Evolutionary conservation across 2,329 filamentous ascomycete genomes (phyloP).

Genomic region (Leptographium procerum): DNA sequence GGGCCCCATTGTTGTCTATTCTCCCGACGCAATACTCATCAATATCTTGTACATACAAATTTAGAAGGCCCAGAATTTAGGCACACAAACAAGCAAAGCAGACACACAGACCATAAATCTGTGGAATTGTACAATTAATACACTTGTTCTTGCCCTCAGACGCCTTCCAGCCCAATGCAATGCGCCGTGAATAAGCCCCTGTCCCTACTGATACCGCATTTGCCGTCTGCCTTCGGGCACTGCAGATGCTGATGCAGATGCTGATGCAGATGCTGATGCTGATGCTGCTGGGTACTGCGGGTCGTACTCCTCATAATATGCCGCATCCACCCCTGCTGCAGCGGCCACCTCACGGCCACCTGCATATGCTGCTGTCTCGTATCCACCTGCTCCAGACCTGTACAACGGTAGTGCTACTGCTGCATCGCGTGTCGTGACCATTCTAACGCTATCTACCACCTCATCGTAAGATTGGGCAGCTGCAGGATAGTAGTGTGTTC

Average conservation of each 20-base stretch:
- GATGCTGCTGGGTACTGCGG: conserved; percentile 26
- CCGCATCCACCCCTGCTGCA: not conserved
- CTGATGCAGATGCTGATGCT: not conserved
- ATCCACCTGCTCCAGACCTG: not conserved
- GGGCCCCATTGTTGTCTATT: not conserved
- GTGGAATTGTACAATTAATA: too few species aligned
- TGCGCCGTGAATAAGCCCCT: too few species aligned
- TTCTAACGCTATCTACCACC: not conserved
- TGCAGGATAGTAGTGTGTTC: conserved; percentile 7
- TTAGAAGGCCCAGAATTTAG: not conserved
- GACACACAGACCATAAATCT: not conserved
- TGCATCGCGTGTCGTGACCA: not conserved
- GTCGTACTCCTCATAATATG: conserved; percentile 32
- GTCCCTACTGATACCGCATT: conserved; percentile 7
- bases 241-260: conserved; percentile 5
- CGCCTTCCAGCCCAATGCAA: too few species aligned
- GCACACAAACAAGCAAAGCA: not conserved
- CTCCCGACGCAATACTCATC: not conserved
- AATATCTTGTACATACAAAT: not conserved
- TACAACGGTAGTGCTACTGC: not conserved
- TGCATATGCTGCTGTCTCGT: not conserved
- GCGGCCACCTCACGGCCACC: not conserved
- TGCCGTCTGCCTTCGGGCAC: conserved; percentile 3
- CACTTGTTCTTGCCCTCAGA: too few species aligned
- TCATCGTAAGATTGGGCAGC: conserved; percentile 4